Base-by-base conservation (phyloP, 75 land plant genomes). In the Azolla pinnata region DNA sequence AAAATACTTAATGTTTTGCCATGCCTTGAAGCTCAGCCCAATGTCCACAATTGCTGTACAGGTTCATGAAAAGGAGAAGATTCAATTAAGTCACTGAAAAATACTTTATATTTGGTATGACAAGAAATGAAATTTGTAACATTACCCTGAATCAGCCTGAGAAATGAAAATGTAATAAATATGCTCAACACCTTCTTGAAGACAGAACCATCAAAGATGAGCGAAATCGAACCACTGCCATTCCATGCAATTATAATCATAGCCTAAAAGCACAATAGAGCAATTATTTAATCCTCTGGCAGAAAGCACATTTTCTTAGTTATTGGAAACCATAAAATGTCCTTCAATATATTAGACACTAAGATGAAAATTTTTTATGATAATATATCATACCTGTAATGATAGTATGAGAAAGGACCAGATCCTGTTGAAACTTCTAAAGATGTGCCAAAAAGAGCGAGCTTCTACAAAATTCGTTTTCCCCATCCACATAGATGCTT, bases 381-480 rank as follows among this genome's bases (percentile, higher is more conserved):
- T n/a, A n/a, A n/a, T n/a, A n/a, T n/a, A n/a, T n/a, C n/a, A n/a
- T n/a, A 95, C 99, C 88, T 95, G 99, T 20, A 95, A 63, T 52
- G 74, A 72, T 56, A 95, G 57, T 38, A 90, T 90, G 27, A 77
- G 82, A 46, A 95, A 95, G 27, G 67, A 74, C 99, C 99, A 95
- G 92, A 95, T 83, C 42, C 99, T 67, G 70, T 95, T 91, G 69
- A 90, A 95, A 77, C 99, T 95, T 77, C 99, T 78, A 56, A 86
- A 90, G 32, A 95, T 56, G 56, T 95, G 99, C 92, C 97, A 90
- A 59, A 77, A 95, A 29, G 99, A 79, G 1, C 99, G 85, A 42
- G 86, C 82, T 76, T 95, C 99, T 31, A 95, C 99, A 80, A 86
- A 95, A 70, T 83, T 83, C 16, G 79, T 73, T 56, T 95, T 95